Evolutionary conservation across 75 land plant species (phyloP).

Genomic region (Gnetum montanum): DNA sequence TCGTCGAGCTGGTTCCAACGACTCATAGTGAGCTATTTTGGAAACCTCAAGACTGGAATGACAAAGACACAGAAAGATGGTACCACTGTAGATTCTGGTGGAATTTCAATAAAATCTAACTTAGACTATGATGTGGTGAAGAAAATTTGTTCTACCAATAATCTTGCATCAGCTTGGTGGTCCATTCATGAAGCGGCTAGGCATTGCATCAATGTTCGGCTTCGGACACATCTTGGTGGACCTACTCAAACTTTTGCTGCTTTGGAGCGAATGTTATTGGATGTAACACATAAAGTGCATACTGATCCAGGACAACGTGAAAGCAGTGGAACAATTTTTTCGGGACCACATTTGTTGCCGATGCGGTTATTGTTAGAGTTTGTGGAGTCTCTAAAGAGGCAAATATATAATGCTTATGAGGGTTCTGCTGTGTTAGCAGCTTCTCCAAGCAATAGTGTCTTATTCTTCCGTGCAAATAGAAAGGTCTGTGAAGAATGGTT

Average conservation of each 20-base stretch:
- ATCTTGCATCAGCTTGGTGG: slow-evolving; percentile 86
- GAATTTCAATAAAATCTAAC: slow-evolving; percentile 17
- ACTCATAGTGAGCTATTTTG: slow-evolving; percentile 49
- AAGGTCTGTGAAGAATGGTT: slow-evolving; percentile 99
- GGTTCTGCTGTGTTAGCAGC: slow-evolving; percentile 67
- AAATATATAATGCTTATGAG: slow-evolving; percentile 95
- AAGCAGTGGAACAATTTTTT: slow-evolving; percentile 23
- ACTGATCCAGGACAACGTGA: slow-evolving; percentile 62
- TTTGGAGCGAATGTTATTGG: slow-evolving; percentile 91
- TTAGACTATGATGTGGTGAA: slow-evolving; percentile 41
- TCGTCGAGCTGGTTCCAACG: slow-evolving; percentile 81
- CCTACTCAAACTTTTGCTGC: slow-evolving; percentile 99
- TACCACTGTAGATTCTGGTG: slow-evolving; percentile 12
- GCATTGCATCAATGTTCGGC: slow-evolving; percentile 64
- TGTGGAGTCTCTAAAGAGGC: slow-evolving; percentile 87
- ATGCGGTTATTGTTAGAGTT: slow-evolving; percentile 89
- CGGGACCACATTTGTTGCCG: slow-evolving; percentile 67
- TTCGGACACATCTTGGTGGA: slow-evolving; percentile 95
- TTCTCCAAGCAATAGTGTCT: slow-evolving; percentile 50
- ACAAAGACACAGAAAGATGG: slow-evolving; percentile 15
- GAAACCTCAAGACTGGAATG: slow-evolving; percentile 16
- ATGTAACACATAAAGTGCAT: slow-evolving; percentile 62
- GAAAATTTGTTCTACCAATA: slow-evolving; percentile 44
- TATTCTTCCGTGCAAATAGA: slow-evolving; percentile 86
- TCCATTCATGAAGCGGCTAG: slow-evolving; percentile 87